A percentile compares a stretch with the other conserved stretches of the same genome.
These are phyloP conservation scores for Alternaria novae-zelandiae DNA, from an alignment of 2,329 filamentous ascomycete genomes.

Conservation along the genomic window DNA sequence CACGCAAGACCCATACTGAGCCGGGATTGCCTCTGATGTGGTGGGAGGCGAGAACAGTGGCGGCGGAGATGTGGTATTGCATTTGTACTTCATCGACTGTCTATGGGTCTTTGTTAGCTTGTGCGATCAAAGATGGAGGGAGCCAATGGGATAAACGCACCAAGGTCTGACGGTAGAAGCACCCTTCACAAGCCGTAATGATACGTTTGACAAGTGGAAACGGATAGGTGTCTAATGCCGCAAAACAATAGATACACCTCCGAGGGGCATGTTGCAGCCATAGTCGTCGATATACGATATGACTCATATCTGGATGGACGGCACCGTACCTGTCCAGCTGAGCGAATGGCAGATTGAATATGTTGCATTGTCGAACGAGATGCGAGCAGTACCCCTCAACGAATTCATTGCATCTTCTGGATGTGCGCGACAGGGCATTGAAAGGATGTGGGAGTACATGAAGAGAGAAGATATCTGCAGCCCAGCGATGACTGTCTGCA, in stretches of 20 bases:
- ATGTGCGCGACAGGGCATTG: constrained; percentile 35
- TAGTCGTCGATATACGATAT: constrained; percentile 38
- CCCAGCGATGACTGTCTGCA: constrained; percentile 35
- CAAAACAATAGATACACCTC: constrained; percentile 35
- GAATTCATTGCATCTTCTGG: constrained; percentile 21
- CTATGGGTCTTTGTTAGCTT: constrained; percentile 14
- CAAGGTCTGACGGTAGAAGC: constrained; percentile 39
- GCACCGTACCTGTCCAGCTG: constrained; percentile 27
- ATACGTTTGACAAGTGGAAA: constrained; percentile 24
- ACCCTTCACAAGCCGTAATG: constrained; percentile 32
- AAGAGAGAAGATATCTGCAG: constrained; percentile 36
- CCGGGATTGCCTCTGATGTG: constrained; percentile 21
- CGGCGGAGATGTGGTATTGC: constrained; percentile 36
- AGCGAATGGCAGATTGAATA: constrained; percentile 39
- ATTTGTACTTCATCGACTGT: constrained; percentile 33
- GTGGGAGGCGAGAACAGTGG: constrained; percentile 18
- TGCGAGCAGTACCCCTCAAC: constrained; percentile 38
- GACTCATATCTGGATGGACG: constrained; percentile 34
- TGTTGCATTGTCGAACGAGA: constrained; percentile 33
- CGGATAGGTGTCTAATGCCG: constrained; percentile 32
- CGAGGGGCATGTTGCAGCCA: constrained; percentile 41
- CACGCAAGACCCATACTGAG: constrained; percentile 34
- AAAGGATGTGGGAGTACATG: constrained; percentile 33
- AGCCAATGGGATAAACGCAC: constrained; percentile 13
- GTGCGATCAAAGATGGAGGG: background rate